A percentile compares a stretch with the other conserved stretches of the same genome.
These are phyloP conservation scores for Dysphania ambrosioides DNA, from an alignment of 148 eudicot species.

Conservation along the genomic window DNA sequence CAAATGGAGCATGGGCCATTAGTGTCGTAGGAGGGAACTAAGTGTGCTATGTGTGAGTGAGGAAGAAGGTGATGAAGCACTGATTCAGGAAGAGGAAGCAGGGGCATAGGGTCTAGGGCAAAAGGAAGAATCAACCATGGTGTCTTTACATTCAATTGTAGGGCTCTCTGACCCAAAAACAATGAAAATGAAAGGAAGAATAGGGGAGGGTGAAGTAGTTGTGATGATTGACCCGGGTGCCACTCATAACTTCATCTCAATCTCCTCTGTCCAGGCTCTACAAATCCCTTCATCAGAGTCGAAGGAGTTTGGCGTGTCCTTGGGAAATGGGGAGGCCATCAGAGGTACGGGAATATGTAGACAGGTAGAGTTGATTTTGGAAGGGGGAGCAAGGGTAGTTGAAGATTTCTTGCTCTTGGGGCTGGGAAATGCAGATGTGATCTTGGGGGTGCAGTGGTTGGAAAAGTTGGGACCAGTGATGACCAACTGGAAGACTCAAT, in stretches of 20 bases:
- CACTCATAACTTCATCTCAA: no score
- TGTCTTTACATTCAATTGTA: not conserved
- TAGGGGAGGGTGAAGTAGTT: no score
- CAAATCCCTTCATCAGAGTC: no score
- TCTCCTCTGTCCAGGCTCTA: no score
- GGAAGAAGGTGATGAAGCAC: not conserved
- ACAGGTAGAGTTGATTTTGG: not conserved
- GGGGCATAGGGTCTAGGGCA: no score
- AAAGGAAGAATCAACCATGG: not conserved
- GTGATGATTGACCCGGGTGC: no score
- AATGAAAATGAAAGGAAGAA: no score
- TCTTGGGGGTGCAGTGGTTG: not conserved
- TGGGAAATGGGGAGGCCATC: not conserved
- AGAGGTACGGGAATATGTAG: not conserved
- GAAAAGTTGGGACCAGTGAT: not conserved
- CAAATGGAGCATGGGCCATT: not conserved
- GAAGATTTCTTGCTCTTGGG: not conserved
- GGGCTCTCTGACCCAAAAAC: not conserved
- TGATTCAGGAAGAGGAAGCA: fast-evolving
- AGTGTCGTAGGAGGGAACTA: not conserved
- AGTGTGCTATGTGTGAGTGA: not conserved
- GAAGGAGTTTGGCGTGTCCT: not conserved
- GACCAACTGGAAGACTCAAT: not conserved
- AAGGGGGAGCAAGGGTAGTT: not conserved
- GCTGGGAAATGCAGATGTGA: not conserved